Base-by-base conservation (phyloP, 805 yeast species). In the Candida montana region DNA sequence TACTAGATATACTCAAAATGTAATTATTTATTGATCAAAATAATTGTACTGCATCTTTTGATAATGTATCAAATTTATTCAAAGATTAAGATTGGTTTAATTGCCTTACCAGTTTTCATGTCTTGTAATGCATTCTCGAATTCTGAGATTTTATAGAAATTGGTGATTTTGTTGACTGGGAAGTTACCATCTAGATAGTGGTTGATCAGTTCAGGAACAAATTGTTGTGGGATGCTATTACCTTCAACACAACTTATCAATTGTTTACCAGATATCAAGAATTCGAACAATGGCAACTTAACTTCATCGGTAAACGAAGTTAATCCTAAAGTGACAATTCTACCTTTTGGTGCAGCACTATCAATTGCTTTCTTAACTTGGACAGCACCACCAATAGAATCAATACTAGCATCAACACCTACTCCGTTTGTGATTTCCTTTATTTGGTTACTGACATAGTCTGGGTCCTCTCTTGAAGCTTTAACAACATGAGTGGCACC, bases 401-500 rank as follows among this genome's bases (percentile, higher is more conserved):
- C 47, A n/a, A 44, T 33, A 4, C 37, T 34, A n/a, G 39, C 18
- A 33, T 44, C 47, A 7, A 41, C 29, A 16, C 47, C 47, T 20
- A 33, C 30, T 6, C 41, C 44, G 16, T 24, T 17, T 9, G 46
- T 43, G 34, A 43, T 35, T 37, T 36, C 42, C 35, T 33, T 39
- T 24, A 43, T 39, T 31, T 39, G 34, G 11, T 33, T 37, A 15
- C 35, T 35, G 9, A 43, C 46, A 12, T 31, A 37, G 10, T 33
- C 30, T 5, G 37, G 37, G 5, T 39, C 39, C 8, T 43, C 41
- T 17, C 26, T 33, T 12, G 38, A 33, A 18, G 36, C 41, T 19
- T 71, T 67, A 19, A 68, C 67, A 13, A 69, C 58, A 58, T 79
- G 82, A 2, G 90, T 79, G 31, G 79, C 86, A 34, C 84, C 81